Evolutionary conservation across 2,329 filamentous ascomycete species (phyloP).

Genomic region (Colletotrichum liaoningense): DNA sequence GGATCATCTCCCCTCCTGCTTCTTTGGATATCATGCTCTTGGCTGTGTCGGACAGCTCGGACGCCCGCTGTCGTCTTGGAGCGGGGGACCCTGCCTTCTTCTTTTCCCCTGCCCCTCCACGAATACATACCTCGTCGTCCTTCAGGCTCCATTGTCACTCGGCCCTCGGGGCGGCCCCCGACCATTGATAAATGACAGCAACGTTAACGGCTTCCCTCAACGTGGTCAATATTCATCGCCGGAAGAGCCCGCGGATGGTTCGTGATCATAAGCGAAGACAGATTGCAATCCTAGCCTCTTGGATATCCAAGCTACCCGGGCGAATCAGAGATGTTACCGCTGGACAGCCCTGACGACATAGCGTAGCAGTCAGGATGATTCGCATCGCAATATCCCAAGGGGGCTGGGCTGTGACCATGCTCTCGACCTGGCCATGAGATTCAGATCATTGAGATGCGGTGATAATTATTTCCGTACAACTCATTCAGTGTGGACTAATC

Average conservation of each 20-base stretch:
- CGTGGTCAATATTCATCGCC: too few species aligned
- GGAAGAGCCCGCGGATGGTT: neutral
- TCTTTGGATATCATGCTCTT: neutral
- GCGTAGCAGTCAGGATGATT: neutral
- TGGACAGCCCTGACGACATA: neutral
- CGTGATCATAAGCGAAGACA: neutral
- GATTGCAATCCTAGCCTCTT: neutral
- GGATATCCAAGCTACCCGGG: neutral
- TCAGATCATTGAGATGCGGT: too few species aligned
- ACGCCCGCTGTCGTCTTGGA: neutral
- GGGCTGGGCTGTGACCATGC: too few species aligned
- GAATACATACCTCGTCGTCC: neutral
- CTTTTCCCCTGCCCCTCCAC: neutral
- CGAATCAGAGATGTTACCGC: neutral
- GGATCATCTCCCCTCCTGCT: slow-evolving; percentile 16
- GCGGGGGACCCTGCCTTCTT: neutral
- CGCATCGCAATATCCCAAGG: neutral
- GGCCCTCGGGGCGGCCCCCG: neutral
- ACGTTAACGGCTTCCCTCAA: neutral
- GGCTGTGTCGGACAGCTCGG: slow-evolving; percentile 20
- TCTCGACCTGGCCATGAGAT: too few species aligned
- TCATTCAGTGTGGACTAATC: neutral
- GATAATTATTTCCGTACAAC: too few species aligned
- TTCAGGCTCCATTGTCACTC: neutral
- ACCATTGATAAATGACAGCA: neutral